Conservation (phyloP, 352 stramenopile genomes). For the Pythium vanterpoolii region DNA sequence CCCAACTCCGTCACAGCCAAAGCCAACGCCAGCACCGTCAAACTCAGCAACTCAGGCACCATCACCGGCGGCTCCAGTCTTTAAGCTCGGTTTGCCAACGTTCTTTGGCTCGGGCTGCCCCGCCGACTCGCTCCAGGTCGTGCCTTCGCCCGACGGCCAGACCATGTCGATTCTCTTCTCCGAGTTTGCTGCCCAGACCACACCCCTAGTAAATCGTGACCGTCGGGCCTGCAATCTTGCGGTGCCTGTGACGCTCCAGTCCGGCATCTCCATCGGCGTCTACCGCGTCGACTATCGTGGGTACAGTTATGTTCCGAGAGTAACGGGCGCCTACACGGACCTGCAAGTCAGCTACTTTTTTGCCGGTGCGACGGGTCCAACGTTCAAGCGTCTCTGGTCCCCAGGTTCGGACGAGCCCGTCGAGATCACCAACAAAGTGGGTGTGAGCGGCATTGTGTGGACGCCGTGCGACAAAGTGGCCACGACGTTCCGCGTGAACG, state of each 20-base stretch:
- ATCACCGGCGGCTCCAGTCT: slow-evolving; percentile 11
- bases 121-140: slow-evolving; percentile 16
- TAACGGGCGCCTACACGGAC: slow-evolving; percentile 11
- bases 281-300: slow-evolving; percentile 34
- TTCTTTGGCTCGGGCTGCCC: slow-evolving; percentile 26
- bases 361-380: slow-evolving; percentile 15
- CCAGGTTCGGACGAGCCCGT: slow-evolving; percentile 17
- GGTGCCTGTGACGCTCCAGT: slow-evolving; percentile 22
- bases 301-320: slow-evolving; percentile 28
- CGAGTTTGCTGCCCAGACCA: slow-evolving; percentile 22
- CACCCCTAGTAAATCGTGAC: background rate
- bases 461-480: slow-evolving; percentile 20
- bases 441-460: slow-evolving; percentile 26
- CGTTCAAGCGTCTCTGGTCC: slow-evolving; percentile 17
- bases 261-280: slow-evolving; percentile 30
- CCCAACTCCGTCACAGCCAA: background rate
- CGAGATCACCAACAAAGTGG: slow-evolving; percentile 22
- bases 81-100: slow-evolving; percentile 19
- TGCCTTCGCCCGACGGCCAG: slow-evolving; percentile 18
- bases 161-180: slow-evolving; percentile 26
- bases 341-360: slow-evolving; percentile 33
- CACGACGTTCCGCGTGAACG: slow-evolving; percentile 34
- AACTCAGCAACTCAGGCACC: background rate
- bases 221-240: slow-evolving; percentile 30
- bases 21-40: background rate